These are phyloP conservation scores for Epithele typhae DNA, from an alignment of 768 basidiomycete species.

Conservation along the genomic window DNA sequence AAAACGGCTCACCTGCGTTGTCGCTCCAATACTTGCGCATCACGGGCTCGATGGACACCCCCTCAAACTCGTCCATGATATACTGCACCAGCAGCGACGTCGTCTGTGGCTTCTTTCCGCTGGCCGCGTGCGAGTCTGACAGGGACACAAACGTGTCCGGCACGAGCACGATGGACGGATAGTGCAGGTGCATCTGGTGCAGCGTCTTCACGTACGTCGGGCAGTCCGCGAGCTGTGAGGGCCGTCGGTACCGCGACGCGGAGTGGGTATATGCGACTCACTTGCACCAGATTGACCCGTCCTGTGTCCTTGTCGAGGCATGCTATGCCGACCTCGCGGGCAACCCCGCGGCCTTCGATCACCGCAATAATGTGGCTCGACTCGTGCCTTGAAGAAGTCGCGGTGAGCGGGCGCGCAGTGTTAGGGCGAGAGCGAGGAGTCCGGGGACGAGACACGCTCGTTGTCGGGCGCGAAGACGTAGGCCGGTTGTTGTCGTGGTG, in stretches of 20 bases:
- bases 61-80: constrained; percentile 71
- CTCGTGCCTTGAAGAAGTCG: constrained; percentile 54
- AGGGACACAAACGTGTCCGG: constrained; percentile 76
- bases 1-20: constrained; percentile 47
- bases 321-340: constrained; percentile 83
- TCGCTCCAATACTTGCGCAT: constrained; percentile 86
- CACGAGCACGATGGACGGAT: constrained; percentile 66
- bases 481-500: not conserved
- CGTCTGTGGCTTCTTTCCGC: constrained; percentile 38
- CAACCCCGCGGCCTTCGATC: constrained; percentile 73
- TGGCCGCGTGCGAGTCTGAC: constrained; percentile 44
- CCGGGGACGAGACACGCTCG: constrained; percentile 39
- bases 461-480: constrained; percentile 18
- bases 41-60: constrained; percentile 62
- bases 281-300: constrained; percentile 74
- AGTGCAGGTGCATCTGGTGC: constrained; percentile 79
- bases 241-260: not conserved
- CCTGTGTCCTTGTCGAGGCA: constrained; percentile 80
- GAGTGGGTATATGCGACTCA: constrained; percentile 21
- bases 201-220: constrained; percentile 87
- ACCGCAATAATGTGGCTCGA: constrained; percentile 63
- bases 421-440: constrained; percentile 55
- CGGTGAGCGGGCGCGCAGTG: constrained; percentile 61
- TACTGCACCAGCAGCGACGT: constrained; percentile 68
- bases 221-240: constrained; percentile 69